Percentiles rank a stretch among this genome's conserved stretches.
Evolutionary conservation across 2,329 filamentous ascomycete genomes (phyloP).

Genomic region (Aspergillus neotritici): DNA sequence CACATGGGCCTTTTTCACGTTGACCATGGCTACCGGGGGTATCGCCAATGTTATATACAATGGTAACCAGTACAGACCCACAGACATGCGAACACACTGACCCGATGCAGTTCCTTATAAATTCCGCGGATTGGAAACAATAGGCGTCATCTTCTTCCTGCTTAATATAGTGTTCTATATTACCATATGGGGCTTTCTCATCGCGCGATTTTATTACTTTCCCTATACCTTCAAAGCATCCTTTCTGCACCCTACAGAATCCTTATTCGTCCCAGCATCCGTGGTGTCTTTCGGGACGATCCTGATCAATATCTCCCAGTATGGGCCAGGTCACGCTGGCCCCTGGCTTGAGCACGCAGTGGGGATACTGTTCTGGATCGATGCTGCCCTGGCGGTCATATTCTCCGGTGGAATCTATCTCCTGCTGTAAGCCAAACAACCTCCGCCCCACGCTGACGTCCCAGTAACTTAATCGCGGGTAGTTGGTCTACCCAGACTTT

Average conservation of each 20-base stretch:
- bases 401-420: constrained; percentile 69
- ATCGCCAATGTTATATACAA: constrained; percentile 55
- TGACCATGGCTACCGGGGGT: constrained; percentile 59
- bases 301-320: constrained; percentile 72
- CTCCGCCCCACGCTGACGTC: background rate
- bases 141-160: constrained; percentile 58
- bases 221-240: constrained; percentile 66
- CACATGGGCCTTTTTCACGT: constrained; percentile 75
- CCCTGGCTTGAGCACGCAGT: constrained; percentile 58
- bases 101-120: constrained; percentile 44
- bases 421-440: constrained; percentile 50
- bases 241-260: constrained; percentile 71
- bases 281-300: constrained; percentile 67
- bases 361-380: constrained; percentile 68
- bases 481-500: constrained; percentile 62
- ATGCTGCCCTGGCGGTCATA: constrained; percentile 61
- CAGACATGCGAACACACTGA: constrained; percentile 9
- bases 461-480: constrained; percentile 9
- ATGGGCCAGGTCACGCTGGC: constrained; percentile 59
- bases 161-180: constrained; percentile 60
- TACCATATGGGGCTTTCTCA: constrained; percentile 59
- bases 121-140: constrained; percentile 52
- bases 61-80: constrained; percentile 35
- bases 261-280: constrained; percentile 67
- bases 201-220: constrained; percentile 62